Evolutionary conservation across 129 eudicot species (phyloP), one percentile per base, ranked within the genome.

Genomic region (Arctium lappa): DNA sequence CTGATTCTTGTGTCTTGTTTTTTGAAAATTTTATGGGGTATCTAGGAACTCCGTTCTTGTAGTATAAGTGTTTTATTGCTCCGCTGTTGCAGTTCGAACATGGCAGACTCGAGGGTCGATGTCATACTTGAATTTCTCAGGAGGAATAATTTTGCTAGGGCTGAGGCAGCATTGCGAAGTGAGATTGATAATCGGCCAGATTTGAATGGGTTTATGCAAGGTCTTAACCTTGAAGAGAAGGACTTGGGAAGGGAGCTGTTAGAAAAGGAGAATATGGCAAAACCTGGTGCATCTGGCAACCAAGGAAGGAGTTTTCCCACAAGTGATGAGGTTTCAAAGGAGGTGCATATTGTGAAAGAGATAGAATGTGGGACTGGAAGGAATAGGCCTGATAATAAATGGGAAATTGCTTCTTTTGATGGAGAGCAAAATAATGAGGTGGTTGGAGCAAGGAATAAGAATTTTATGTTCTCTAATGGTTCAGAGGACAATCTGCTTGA

Each of bases 111-210:
- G 37, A 76, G 91, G 72, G 92, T 94, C 84, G 91, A 92, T 91
- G 89, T 83, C 44, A 92, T 94, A 53, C 80, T 94, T 72, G 97
- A 94, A 6, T 94, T 88, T 69, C 83, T 94, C 75, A 81, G 53
- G 69, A 89, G 88, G 90, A 94, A 94, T 81, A 91, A 93, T 22
- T 94, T 94, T 80, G 76, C 90, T n/a, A 91, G 94, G 84, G 97
- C 98, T 18, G 98, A 94, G 85, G 97, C 97, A 69, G 98, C 98
- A 22, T 83, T 94, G 85, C 87, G 90, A 40, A 85, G 86, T 39
- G 98, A 94, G 87, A 79, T 94, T 22, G 83, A 86, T 84, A 89
- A 81, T 10, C 89, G 90, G 5, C 88, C 96, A 12, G 97, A 94
- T 87, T 79, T 88, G 76, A 89, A 88, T 77, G 94, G 90, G 40